phyloP scores from a whole-genome alignment of 1,139 yeast genomes.

The Sporopachydermia cereana region DNA sequence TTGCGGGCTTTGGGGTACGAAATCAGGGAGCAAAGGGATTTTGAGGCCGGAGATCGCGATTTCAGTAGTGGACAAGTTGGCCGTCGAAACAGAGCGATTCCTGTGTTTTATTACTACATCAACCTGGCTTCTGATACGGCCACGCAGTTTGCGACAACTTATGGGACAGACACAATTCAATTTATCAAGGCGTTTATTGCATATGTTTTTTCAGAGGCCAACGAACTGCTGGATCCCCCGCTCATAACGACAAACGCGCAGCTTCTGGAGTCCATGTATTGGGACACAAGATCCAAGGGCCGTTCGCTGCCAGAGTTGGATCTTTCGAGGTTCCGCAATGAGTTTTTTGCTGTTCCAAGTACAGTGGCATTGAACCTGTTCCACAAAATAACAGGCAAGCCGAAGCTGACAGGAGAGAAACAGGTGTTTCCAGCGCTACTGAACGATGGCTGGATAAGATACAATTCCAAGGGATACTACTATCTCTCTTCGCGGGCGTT shows the following conservation, averaged over 20 bases:
- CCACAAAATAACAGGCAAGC: constrained; percentile 9
- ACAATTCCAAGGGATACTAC: constrained; percentile 16
- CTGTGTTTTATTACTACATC: constrained; percentile 21
- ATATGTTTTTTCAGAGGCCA: constrained; percentile 24
- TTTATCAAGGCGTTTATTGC: constrained; percentile 39
- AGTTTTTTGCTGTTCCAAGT: constrained; percentile 12
- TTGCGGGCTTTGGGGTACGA: constrained; percentile 34
- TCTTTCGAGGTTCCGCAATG: constrained; percentile 10
- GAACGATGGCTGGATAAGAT: constrained; percentile 43
- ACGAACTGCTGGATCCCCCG: background rate
- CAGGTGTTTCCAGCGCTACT: constrained; percentile 30
- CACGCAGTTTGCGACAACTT: constrained; percentile 31
- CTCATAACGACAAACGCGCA: constrained; percentile 10
- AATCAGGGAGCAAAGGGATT: constrained; percentile 24
- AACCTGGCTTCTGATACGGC: constrained; percentile 33
- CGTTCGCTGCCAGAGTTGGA: constrained; percentile 14
- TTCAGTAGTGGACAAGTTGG: constrained; percentile 20
- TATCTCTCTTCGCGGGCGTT: constrained; percentile 31
- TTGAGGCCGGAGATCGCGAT: constrained; percentile 24
- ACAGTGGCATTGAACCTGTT: constrained; percentile 14
- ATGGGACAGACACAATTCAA: constrained; percentile 37
- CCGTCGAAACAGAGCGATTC: background rate
- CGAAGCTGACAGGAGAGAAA: constrained; percentile 26
- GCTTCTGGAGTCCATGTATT: constrained; percentile 7
- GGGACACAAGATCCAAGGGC: constrained; percentile 16